Evolutionary conservation across 352 stramenopile genomes (phyloP), one percentile per base, ranked within the genome.

Genomic region (Phytophthora chlamydospora): DNA sequence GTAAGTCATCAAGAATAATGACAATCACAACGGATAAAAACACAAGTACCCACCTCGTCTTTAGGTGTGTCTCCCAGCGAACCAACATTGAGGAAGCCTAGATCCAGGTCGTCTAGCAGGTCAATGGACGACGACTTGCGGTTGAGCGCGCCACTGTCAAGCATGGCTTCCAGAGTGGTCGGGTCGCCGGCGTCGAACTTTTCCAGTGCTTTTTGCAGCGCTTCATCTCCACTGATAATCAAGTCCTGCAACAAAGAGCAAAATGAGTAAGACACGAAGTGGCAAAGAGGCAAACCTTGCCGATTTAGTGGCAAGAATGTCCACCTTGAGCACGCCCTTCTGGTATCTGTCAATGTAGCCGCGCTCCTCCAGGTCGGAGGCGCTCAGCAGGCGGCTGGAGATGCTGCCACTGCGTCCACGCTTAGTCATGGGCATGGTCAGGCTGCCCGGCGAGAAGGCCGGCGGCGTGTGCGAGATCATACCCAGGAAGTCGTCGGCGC

Each of bases 151-250:
- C 88, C 84, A 52, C 82, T 92, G 56, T 95, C 83, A 39, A 96
- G 68, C 75, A 94, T 83, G 31, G 85, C 85, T 67, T 95, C 85
- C 4, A 97, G 79, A 41, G 85, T 89, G 14, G 85, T 90, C 6
- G 90, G 72, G 50, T 97, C 88, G 10, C 90, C 90, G 0, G 86
- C 84, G 41, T 96, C 90, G 45, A 94, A 97, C 21, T 92, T 93
- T 68, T 97, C 90, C 8, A 97, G 66, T 13, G 89, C 90, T 58
- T 93, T 89, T 50, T 96, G 90, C 62, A 97, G 62, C 44, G 90
- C 84, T 63, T 94, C 84, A 47, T 97, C 90, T 45, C 90, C 90
- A 43, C 88, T 96, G 51, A 97, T 97, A 66, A 97, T 97, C 33
- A 97, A 61, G 59, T 97, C 89, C 81, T 91, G 24, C 24, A 29